Evolutionary conservation across 768 basidiomycete genomes (phyloP), one percentile per base, ranked within the genome.

Genomic region (Trichaptum fuscoviolaceum): DNA sequence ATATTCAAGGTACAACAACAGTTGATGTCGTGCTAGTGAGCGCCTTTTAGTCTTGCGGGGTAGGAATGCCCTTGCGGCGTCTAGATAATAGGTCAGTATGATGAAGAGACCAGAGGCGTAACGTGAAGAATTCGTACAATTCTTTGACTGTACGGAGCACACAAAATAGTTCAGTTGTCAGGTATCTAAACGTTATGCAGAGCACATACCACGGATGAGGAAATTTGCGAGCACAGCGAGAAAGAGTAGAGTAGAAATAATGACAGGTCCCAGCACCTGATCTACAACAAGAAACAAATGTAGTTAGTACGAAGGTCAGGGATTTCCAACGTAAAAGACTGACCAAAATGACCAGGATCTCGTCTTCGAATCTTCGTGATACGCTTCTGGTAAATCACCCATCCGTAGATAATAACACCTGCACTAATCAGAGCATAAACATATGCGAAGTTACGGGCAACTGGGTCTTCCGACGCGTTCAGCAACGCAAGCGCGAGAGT

Each of bases 291-390:
- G 23, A 9, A 17, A 36, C 71, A 26, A 62, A 15, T 23, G 67
- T 36, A 65, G 60, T 9, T 42, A 27, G 8, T 57, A 36, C 24
- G 18, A 61, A 20, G 30, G 18, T 68, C 70, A n/a, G 36, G 67
- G 60, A 63, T 30, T 30, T 8, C 30, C 30, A 30, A 30, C 36
- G 35, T 35, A 35, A 62, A 24, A 25, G 27, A 76, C 82, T 58
- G 65, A 97, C 95, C 95, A 70, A 97, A 97, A 72, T 91, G 87
- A 0, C 93, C 91, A 27, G 94, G 90, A 77, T 95, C 92, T 61
- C 96, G 83, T 68, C 89, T 86, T 15, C 91, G 89, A 69, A 99
- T 99, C 87, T 95, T 89, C 61, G 90, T 90, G 64, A 98, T 87
- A 59, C 97, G 86, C 67, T 88, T 84, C 74, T 98, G 93, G 73